Base-by-base conservation (phyloP, 768 basidiomycete genomes). In the Leucocoprinus birnbaumii region DNA sequence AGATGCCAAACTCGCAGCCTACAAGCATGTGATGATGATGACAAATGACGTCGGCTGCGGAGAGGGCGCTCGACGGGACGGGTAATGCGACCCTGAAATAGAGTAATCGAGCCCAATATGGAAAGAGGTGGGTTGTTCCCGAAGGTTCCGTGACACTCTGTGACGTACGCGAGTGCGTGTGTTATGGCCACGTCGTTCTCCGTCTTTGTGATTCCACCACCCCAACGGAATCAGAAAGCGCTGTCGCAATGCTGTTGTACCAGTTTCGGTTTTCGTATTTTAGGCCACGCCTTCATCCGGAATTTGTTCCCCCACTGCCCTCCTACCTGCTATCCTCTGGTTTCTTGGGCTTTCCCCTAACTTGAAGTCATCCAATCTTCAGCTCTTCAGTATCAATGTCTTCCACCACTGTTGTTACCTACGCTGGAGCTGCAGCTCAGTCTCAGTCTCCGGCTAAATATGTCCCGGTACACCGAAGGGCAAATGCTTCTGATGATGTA, bases 111-210 rank as follows among this genome's bases (percentile, higher is more conserved):
- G 31, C 5, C 31, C 6, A 11, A 31, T 31, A 31, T 7, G 49
- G 49, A 51, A 41, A 26, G 37, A 14, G 25, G 22, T 41, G 37
- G 46, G 26, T 40, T 24, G 18, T 55, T 55, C 53, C 37, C 19
- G 45, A 40, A 55, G 2, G 24, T 53, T 47, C 44, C 13, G 43
- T 53, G 44, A 53, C n/a, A n/a, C n/a, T n/a, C n/a, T n/a, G n/a
- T n/a, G n/a, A n/a, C n/a, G n/a, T n/a, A n/a, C n/a, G n/a, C n/a
- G n/a, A n/a, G n/a, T 44, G 25, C n/a, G 24, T 18, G 44, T 37
- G 43, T 35, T 16, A 24, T 41, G 26, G 45, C 53, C 53, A 55
- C 53, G 53, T 55, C 53, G 14, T 38, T 27, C 53, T 55, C 53
- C 53, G 52, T 24, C 38, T 31, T 41, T 26, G 31, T 22, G 21